Conservation (phyloP, 345 rosid species). For the Lumnitzera littorea region DNA sequence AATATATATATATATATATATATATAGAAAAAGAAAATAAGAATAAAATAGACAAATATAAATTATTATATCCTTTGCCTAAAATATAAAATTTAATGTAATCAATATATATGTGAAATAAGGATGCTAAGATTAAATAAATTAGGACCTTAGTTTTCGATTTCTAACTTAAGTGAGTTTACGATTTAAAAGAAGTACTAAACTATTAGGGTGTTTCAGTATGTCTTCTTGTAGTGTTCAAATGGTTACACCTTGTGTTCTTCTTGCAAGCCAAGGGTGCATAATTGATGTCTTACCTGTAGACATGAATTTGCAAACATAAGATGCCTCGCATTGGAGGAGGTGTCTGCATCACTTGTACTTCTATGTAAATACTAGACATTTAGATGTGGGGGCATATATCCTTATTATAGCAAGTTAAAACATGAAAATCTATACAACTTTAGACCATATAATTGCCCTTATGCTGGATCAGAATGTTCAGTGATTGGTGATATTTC, state of each 20-base stretch:
- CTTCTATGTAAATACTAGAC: constrained; percentile 51
- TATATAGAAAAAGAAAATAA: too few species aligned
- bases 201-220: too few species aligned
- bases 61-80: too few species aligned
- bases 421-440: constrained; percentile 53
- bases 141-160: too few species aligned
- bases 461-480: constrained; percentile 77
- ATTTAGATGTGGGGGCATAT: constrained; percentile 50
- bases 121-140: too few species aligned
- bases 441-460: constrained; percentile 62
- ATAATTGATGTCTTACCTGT: constrained; percentile 50
- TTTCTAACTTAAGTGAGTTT: too few species aligned
- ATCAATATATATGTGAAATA: too few species aligned
- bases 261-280: constrained; percentile 54
- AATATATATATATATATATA: too few species aligned
- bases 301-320: constrained; percentile 57
- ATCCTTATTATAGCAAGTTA: constrained; percentile 53
- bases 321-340: constrained; percentile 61
- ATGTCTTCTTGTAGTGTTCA: constrained; percentile 40
- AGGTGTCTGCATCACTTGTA: constrained; percentile 54
- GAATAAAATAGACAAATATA: too few species aligned
- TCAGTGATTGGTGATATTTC: constrained; percentile 51
- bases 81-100: too few species aligned
- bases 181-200: too few species aligned
- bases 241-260: constrained; percentile 56